These are phyloP conservation scores for Penicillium sp. DNA, from an alignment of 2,329 filamentous ascomycete species.

Conservation along the genomic window DNA sequence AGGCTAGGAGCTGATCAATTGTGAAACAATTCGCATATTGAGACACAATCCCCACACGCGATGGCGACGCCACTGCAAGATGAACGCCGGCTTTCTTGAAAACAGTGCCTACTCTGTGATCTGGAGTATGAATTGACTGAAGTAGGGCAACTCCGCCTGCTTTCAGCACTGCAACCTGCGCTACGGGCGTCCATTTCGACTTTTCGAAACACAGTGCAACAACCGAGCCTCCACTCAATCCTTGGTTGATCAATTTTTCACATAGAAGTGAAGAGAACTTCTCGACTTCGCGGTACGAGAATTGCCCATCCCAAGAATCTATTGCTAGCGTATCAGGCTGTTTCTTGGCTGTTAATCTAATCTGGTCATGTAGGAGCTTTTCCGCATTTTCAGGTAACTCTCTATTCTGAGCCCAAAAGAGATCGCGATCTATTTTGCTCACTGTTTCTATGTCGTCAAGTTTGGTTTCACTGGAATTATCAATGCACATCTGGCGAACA, in stretches of 20 bases:
- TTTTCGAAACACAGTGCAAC: slow-evolving; percentile 25
- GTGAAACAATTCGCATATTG: not conserved
- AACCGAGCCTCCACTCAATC: slow-evolving; percentile 23
- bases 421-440: not conserved
- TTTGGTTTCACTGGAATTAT: not conserved
- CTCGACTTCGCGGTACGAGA: slow-evolving; percentile 23
- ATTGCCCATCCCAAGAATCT: slow-evolving; percentile 23
- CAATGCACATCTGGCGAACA: not conserved
- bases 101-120: slow-evolving; percentile 32
- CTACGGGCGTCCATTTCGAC: slow-evolving; percentile 17
- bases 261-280: slow-evolving; percentile 27
- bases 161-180: slow-evolving; percentile 20
- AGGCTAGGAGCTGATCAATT: not conserved
- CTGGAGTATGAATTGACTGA: not conserved
- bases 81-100: slow-evolving; percentile 25
- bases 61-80: not conserved
- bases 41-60: not conserved
- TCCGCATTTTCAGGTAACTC: not conserved
- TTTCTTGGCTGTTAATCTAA: slow-evolving; percentile 13
- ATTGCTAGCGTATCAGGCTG: slow-evolving; percentile 16
- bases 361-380: slow-evolving; percentile 17
- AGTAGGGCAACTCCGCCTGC: slow-evolving; percentile 12
- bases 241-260: slow-evolving; percentile 24
- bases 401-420: slow-evolving; percentile 6
- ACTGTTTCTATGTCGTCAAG: not conserved